Evolutionary conservation across 2,329 filamentous ascomycete species (phyloP), one percentile per base, ranked within the genome.

Genomic region (Microdochium trichocladiopsis): DNA sequence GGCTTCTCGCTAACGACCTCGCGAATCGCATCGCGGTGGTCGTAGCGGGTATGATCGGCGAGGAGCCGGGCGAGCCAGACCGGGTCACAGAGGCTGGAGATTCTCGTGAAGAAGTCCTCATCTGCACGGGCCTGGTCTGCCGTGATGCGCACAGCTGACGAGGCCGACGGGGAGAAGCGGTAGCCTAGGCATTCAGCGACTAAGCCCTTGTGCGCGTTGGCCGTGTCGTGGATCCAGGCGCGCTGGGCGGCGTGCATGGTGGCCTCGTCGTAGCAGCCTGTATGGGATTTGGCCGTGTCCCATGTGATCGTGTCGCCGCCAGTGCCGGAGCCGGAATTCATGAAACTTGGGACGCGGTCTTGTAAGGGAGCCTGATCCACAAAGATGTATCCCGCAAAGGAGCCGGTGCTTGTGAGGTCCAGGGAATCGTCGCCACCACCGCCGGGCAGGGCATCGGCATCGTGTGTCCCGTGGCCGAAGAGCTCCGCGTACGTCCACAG

Each of bases 191-290:
- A 72, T 21, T 64, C 63, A 3, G 50, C 49, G 12, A 69, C 68
- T 3, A 72, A 59, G 2, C 58, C 67, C 2, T 52, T 36, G 21
- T 67, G 61, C 24, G 69, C 65, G 11, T 52, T 58, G 12, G 56
- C 64, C 1, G 75, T 69, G 2, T 62, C 61, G 1, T 76, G 70
- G 69, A 72, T 78, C 50, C 75, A 78, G 47, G 74, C 70, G 1
- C 77, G 73, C 75, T 82, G 78, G 56, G 53, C 69, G 0, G 52
- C 63, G 5, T 59, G 57, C 69, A 66, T 63, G n/a, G 61, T 69
- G 21, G 52, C 52, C 60, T 72, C 70, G 49, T 72, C 65, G 50
- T 65, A 72, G 57, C 69, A 72, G 5, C 66, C 68, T 3, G 53
- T 55, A 53, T 72, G 68, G 25, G 67, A 62, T 18, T 51, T 55